Evolutionary conservation across 345 rosid genomes (phyloP).

Genomic region (Citropsis articulata): DNA sequence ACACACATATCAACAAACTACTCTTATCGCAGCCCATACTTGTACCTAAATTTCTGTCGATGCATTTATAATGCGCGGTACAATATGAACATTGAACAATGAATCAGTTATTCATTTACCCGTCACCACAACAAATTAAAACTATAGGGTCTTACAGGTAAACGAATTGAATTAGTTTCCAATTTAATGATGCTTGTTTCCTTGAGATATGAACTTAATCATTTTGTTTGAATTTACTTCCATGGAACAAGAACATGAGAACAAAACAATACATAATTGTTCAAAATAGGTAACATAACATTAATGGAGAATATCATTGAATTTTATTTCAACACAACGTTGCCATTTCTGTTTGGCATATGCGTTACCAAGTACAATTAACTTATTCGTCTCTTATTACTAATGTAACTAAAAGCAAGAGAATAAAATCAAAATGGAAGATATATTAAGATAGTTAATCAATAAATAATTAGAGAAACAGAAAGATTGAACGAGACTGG

Average conservation of each 20-base stretch:
- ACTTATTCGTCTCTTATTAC: background rate
- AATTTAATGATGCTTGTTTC: background rate
- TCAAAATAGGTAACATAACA: background rate
- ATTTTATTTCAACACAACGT: background rate
- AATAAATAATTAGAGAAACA: background rate
- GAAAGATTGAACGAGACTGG: background rate
- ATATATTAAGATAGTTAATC: background rate
- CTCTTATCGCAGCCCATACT: too few species aligned
- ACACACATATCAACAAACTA: too few species aligned
- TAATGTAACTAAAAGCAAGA: background rate
- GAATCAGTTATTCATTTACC: background rate
- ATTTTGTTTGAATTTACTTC: too few species aligned
- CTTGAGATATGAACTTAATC: too few species aligned
- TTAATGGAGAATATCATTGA: background rate
- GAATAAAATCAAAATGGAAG: background rate
- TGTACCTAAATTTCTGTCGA: background rate
- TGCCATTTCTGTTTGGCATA: background rate
- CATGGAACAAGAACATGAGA: background rate
- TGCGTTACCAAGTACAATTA: background rate
- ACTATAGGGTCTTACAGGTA: background rate
- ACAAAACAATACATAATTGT: background rate
- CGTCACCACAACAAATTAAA: background rate
- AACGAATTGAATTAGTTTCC: background rate
- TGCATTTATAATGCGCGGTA: slow-evolving; percentile 4
- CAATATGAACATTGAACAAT: background rate